phyloP scores from a whole-genome alignment of 1,139 yeast species.

The Neolecta irregularis region DNA sequence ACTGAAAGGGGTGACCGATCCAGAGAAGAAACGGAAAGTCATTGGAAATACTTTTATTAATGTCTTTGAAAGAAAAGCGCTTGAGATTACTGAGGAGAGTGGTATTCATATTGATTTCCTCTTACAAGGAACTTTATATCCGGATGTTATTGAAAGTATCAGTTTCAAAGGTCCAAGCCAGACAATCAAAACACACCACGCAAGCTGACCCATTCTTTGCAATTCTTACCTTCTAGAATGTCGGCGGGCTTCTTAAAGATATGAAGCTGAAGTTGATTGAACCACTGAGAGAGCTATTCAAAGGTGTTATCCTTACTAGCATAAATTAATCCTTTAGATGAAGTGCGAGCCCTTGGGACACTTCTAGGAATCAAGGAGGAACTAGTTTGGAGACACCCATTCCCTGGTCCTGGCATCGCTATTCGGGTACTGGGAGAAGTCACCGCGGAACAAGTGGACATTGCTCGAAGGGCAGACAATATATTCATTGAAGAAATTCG shows the following conservation, averaged over 20 bases:
- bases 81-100: slow-evolving; percentile 43
- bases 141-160: slow-evolving; percentile 95
- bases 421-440: slow-evolving; percentile 96
- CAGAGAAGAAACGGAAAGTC: slow-evolving; percentile 96
- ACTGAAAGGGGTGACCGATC: slow-evolving; percentile 89
- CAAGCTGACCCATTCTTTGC: background rate
- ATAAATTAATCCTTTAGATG: slow-evolving; percentile 34
- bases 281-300: slow-evolving; percentile 94
- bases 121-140: slow-evolving; percentile 94
- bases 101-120: slow-evolving; percentile 85
- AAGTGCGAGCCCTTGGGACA: slow-evolving; percentile 92
- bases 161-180: slow-evolving; percentile 99
- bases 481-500: slow-evolving; percentile 92
- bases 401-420: slow-evolving; percentile 99
- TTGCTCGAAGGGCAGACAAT: slow-evolving; percentile 93
- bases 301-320: slow-evolving; percentile 21
- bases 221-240: slow-evolving; percentile 33
- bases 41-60: slow-evolving; percentile 96
- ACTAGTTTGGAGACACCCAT: slow-evolving; percentile 98
- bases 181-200: slow-evolving; percentile 95
- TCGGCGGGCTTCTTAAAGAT: slow-evolving; percentile 92
- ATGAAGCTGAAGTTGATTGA: slow-evolving; percentile 97
- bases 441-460: slow-evolving; percentile 76
- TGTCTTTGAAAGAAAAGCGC: slow-evolving; percentile 93
- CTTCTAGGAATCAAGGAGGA: slow-evolving; percentile 91